Percentiles rank a stretch among this genome's conserved stretches.
phyloP scores from a whole-genome alignment of 1,139 yeast genomes.

The Insectozyma bohioensis region DNA sequence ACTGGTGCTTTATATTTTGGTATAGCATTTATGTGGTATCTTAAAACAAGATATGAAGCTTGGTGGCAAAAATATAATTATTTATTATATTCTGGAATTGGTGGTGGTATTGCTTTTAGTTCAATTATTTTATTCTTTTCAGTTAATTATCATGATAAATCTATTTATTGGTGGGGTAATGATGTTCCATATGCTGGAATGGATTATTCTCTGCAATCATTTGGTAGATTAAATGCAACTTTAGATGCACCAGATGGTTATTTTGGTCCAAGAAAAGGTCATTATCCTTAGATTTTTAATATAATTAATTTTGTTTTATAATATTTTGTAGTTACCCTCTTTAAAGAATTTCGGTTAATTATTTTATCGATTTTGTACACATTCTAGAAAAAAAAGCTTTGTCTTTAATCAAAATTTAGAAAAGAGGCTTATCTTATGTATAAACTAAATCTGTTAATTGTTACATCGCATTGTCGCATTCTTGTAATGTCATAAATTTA shows the following conservation, averaged over 20 bases:
- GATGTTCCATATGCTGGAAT: slow-evolving; percentile 38
- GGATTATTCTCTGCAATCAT: slow-evolving; percentile 37
- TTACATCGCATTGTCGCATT: no score
- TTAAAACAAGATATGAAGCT: slow-evolving; percentile 39
- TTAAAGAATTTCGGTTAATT: no score
- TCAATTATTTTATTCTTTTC: slow-evolving; percentile 53
- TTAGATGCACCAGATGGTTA: slow-evolving; percentile 37
- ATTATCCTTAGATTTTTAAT: slow-evolving; percentile 35
- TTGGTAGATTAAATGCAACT: slow-evolving; percentile 24
- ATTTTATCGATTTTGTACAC: no score
- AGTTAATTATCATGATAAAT: slow-evolving; percentile 41
- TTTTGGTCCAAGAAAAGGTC: slow-evolving; percentile 44
- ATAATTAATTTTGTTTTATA: no score
- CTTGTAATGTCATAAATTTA: no score
- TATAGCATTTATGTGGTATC: slow-evolving; percentile 43
- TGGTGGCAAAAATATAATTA: slow-evolving; percentile 63
- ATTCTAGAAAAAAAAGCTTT: no score
- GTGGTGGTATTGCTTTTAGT: slow-evolving; percentile 52
- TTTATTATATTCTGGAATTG: slow-evolving; percentile 47
- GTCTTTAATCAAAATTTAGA: no score
- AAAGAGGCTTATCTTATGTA: no score
- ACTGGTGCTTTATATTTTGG: slow-evolving; percentile 42
- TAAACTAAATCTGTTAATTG: no score
- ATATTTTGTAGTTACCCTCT: no score
- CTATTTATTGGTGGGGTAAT: slow-evolving; percentile 60